Evolutionary conservation across 257 asterid species (phyloP), one percentile per base, ranked within the genome.

Genomic region (Leonotis leonurus): DNA sequence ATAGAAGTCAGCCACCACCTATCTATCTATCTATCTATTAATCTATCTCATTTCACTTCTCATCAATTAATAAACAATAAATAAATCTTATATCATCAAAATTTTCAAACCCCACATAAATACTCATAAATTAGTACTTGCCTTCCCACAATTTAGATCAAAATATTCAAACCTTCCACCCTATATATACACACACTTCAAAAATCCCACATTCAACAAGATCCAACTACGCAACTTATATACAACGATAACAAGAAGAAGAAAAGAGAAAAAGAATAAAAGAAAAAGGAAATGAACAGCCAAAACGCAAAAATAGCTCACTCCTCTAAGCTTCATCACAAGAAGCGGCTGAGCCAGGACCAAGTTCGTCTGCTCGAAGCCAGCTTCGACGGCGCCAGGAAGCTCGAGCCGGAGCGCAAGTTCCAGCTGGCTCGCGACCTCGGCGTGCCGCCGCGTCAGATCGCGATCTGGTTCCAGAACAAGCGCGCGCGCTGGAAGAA

Each of bases 401-500:
- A 91, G 75, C 96, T 91, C 11, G 94, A 91, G 21, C 93, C 92
- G 3, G 95, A 82, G 56, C 81, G 71, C 17, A 91, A 91, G 64
- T 73, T 84, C 73, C 83, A 81, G 69, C 82, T 91, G 22, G 90
- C 98, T 0, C 78, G 76, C 6, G 83, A 88, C 62, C 81, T 91
- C 6, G 84, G 92, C 17, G 83, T 88, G 6, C 95, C 95, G 0
- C 90, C 96, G 0, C 61, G 98, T 8, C 98, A 91, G 64, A 75
- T 91, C 26, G 96, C 98, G 3, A 86, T 91, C 3, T 88, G 98
- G 98, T 86, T 88, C 49, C 98, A 91, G 57, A 91, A 91, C 78
- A 86, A 77, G 71, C 60, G 95, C 11, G 95, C 97, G 8, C 73
- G 98, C 1, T 88, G 96, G 98, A 88, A 81, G 86, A 88, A 67